Conservation (phyloP, 1,284 basidiomycete genomes). For the Sutorius eximius region DNA sequence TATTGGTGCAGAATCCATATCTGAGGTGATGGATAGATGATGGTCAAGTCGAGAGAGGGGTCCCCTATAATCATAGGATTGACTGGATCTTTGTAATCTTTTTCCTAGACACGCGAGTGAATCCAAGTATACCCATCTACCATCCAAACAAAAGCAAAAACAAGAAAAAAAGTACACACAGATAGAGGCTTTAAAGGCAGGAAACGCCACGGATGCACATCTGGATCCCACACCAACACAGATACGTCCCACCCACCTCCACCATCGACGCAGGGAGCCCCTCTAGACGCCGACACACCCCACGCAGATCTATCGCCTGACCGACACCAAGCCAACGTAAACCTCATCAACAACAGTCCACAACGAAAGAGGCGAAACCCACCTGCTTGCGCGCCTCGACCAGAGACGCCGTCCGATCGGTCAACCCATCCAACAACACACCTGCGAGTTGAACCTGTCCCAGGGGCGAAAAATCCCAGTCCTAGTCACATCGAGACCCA, state of each 20-base stretch:
- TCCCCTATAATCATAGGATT: no score
- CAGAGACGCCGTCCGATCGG: constrained; percentile 41
- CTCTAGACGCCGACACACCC: constrained; percentile 32
- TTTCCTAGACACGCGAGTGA: no score
- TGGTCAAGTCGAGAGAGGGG: no score
- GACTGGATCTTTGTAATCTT: no score
- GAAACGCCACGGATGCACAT: constrained; percentile 49
- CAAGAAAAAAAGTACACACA: no score
- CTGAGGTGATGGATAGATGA: no score
- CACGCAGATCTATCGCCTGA: constrained; percentile 32
- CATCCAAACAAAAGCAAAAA: constrained; percentile 5
- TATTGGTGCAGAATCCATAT: no score
- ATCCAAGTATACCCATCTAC: not conserved
- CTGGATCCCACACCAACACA: constrained; percentile 42
- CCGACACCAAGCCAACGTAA: no score
- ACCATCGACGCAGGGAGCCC: constrained; percentile 30
- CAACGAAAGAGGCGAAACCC: not conserved
- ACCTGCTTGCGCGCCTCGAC: constrained; percentile 37
- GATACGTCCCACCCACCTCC: constrained; percentile 33
- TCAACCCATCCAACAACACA: constrained; percentile 36
- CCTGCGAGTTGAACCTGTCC: constrained; percentile 43
- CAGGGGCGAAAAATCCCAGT: constrained; percentile 38
- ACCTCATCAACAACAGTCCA: not conserved
- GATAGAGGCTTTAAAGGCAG: constrained; percentile 9
- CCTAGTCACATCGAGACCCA: constrained; percentile 22